Conservation (phyloP, 2,329 filamentous ascomycete genomes). For the Monosporascus ibericus region DNA sequence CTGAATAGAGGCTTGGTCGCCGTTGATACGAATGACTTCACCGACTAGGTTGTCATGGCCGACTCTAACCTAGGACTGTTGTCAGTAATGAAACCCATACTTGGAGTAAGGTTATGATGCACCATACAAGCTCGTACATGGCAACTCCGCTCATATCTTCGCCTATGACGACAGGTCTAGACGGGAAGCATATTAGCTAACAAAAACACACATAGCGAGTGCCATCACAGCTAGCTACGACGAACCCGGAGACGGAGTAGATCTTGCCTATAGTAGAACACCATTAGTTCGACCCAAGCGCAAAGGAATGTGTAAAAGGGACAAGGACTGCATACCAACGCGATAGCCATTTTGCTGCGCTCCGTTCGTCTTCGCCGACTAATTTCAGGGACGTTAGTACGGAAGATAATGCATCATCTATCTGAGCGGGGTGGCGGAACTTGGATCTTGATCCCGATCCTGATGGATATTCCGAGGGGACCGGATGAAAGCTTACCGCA, state of each 20-base stretch:
- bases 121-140: constrained; percentile 93
- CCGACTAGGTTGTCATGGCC: constrained; percentile 88
- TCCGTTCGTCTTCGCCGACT: constrained; percentile 25
- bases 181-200: constrained; percentile 26
- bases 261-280: constrained; percentile 45
- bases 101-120: not conserved
- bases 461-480: not conserved
- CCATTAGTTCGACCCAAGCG: constrained; percentile 3
- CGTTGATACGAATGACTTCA: constrained; percentile 96
- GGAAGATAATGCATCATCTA: too few species aligned
- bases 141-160: constrained; percentile 98
- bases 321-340: constrained; percentile 17
- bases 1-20: constrained; percentile 93
- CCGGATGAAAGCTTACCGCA: constrained; percentile 41
- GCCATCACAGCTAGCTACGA: constrained; percentile 15
- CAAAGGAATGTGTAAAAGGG: not conserved
- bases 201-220: constrained; percentile 1
- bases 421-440: too few species aligned
- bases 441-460: too few species aligned
- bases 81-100: constrained; percentile 3
- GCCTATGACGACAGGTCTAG: constrained; percentile 85
- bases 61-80: constrained; percentile 69
- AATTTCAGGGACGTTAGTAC: not conserved
- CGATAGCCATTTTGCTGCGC: constrained; percentile 24
- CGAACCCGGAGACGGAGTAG: constrained; percentile 57